Evolutionary conservation across 2,329 filamentous ascomycete genomes (phyloP).

Genomic region (Aspergillus amoenus): DNA sequence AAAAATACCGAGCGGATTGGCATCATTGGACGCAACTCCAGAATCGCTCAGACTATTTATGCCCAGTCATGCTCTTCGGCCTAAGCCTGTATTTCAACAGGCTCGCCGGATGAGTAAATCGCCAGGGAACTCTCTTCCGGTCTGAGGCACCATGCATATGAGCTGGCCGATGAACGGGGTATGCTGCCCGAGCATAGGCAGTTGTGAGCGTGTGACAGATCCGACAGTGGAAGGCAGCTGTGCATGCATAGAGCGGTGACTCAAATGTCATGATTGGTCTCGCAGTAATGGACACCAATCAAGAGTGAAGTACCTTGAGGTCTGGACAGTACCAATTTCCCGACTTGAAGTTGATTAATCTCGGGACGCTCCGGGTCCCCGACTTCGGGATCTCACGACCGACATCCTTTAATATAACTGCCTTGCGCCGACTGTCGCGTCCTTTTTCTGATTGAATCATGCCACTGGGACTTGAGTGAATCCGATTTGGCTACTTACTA

Average conservation of each 20-base stretch:
- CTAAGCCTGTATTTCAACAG: too few relatives aligned
- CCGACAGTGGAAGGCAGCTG: neutral
- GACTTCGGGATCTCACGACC: constrained; percentile 18
- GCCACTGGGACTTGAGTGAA: neutral
- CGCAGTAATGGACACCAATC: too few relatives aligned
- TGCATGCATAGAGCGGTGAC: neutral
- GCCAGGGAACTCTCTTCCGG: neutral
- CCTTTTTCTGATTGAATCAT: neutral
- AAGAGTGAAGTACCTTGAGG: too few relatives aligned
- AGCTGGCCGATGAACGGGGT: neutral
- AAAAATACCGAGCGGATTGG: neutral
- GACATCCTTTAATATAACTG: constrained; percentile 2
- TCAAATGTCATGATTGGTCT: neutral
- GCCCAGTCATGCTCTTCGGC: neutral
- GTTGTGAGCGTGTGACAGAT: neutral
- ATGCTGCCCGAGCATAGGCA: neutral
- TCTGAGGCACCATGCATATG: neutral
- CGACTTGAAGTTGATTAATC: neutral
- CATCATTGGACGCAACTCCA: too few relatives aligned
- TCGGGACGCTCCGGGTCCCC: constrained; percentile 15
- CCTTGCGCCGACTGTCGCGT: neutral
- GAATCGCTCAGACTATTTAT: neutral
- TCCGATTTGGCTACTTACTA: neutral
- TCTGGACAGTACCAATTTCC: neutral
- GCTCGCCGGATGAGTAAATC: neutral